Conservation (phyloP, 331 rosid genomes). For the Rosa hybrid region DNA sequence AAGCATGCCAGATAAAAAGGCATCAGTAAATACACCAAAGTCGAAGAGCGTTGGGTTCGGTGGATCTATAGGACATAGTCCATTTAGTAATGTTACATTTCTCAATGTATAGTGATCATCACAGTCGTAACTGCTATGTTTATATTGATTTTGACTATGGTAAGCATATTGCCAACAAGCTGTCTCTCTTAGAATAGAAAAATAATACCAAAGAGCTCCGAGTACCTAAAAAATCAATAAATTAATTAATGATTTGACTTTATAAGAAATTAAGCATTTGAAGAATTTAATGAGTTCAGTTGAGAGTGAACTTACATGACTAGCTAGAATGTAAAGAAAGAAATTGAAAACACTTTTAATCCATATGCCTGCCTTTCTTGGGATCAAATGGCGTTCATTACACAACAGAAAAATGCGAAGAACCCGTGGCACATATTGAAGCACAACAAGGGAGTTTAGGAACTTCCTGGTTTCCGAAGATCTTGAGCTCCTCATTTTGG, state of each 20-base stretch:
- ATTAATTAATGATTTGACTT: too few relatives aligned
- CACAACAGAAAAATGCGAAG: slow-evolving; percentile 24
- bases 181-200: background rate
- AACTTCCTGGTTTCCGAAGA: background rate
- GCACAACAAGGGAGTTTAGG: background rate
- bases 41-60: background rate
- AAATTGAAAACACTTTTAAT: slow-evolving; percentile 22
- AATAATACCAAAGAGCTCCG: background rate
- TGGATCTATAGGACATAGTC: background rate
- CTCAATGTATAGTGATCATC: background rate
- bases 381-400: slow-evolving; percentile 7
- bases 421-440: slow-evolving; percentile 22
- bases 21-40: background rate
- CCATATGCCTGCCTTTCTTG: background rate
- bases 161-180: background rate
- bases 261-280: too few relatives aligned
- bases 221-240: background rate
- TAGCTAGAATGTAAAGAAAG: slow-evolving; percentile 19
- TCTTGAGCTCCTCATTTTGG: background rate
- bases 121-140: background rate
- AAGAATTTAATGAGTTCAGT: too few relatives aligned
- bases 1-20: background rate
- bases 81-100: background rate
- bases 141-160: background rate
- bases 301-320: slow-evolving; percentile 19